These are phyloP conservation scores for Lagenaria siceraria DNA, from an alignment of 306 rosid genomes.

Conservation along the genomic window DNA sequence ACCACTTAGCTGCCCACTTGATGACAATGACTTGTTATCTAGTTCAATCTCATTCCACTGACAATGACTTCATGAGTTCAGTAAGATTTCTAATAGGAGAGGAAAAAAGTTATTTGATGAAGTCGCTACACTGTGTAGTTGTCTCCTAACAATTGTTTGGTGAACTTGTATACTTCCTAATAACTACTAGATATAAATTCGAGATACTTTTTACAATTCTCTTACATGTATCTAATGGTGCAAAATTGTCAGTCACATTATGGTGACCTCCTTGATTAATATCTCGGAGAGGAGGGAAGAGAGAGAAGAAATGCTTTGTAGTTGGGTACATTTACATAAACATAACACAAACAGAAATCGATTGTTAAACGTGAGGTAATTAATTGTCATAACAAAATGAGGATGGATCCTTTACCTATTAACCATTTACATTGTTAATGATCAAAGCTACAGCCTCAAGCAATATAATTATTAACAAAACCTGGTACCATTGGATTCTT, in stretches of 20 bases:
- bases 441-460: neutral
- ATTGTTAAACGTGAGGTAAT: neutral
- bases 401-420: neutral
- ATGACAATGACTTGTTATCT: conserved; percentile 3
- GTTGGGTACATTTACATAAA: neutral
- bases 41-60: conserved; percentile 10
- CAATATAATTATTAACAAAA: neutral
- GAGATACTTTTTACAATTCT: neutral
- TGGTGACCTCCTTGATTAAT: neutral
- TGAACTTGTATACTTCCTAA: neutral
- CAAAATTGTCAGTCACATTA: neutral
- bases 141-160: neutral
- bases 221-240: neutral
- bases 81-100: neutral
- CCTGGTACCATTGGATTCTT: neutral
- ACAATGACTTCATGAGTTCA: neutral
- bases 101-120: neutral
- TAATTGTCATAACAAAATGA: neutral
- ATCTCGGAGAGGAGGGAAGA: neutral
- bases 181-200: too few species aligned
- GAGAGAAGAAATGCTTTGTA: neutral
- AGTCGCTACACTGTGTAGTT: neutral
- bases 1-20: conserved; percentile 9
- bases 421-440: neutral
- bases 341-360: neutral